Percentiles rank a stretch among this genome's conserved stretches.
Evolutionary conservation across 805 yeast genomes (phyloP).

Genomic region (Lachancea quebecensis): DNA sequence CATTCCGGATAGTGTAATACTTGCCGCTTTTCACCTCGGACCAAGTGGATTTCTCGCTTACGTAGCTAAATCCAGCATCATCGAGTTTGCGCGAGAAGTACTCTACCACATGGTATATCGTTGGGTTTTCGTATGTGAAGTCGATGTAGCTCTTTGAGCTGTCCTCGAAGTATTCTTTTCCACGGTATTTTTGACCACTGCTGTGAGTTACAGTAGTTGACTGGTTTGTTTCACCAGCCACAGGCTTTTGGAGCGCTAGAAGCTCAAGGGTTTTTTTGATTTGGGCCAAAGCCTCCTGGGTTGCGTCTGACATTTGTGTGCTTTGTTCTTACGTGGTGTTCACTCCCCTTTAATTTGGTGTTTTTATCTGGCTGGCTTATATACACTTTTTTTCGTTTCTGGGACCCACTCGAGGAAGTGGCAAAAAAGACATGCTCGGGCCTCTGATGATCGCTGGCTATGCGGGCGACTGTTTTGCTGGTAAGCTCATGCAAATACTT

Average conservation of each 20-base stretch:
- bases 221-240: background rate
- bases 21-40: slow-evolving; percentile 38
- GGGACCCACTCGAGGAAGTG: background rate
- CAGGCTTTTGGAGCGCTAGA: slow-evolving; percentile 12
- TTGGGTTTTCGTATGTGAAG: slow-evolving; percentile 67
- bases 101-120: slow-evolving; percentile 65
- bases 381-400: background rate
- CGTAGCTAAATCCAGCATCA: slow-evolving; percentile 53
- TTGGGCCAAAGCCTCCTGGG: slow-evolving; percentile 15
- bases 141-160: slow-evolving; percentile 51
- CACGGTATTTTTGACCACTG: background rate
- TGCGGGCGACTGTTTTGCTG: no score
- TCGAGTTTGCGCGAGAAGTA: slow-evolving; percentile 43
- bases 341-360: background rate
- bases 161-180: slow-evolving; percentile 21
- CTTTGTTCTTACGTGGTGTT: background rate
- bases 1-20: slow-evolving; percentile 63
- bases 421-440: background rate
- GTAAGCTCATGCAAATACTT: no score
- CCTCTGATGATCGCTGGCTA: no score
- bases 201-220: slow-evolving; percentile 3
- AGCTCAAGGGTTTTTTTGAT: slow-evolving; percentile 24
- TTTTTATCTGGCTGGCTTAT: background rate
- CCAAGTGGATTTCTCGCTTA: slow-evolving; percentile 52
- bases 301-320: slow-evolving; percentile 7